Base-by-base conservation (phyloP, 2,329 filamentous ascomycete species). In the Pyricularia pennisetigena region DNA sequence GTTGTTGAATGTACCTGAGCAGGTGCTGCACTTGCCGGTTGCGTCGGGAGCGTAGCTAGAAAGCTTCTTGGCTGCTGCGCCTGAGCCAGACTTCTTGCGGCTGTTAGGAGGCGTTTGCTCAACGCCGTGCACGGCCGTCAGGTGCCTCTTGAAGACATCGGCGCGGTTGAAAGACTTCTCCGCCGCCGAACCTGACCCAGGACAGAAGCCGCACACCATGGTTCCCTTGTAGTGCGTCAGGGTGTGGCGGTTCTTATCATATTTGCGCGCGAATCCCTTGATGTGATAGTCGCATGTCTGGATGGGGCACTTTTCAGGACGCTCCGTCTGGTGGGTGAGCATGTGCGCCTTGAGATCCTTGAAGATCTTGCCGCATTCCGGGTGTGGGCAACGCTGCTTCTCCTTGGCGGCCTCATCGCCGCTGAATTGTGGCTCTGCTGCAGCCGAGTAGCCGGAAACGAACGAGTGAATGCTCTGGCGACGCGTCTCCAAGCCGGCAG, bases 161-260 rank as follows among this genome's bases (percentile, higher is more conserved):
- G 94, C 94, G 67, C 95, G 87, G 80, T 97, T 97, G 79, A 99
- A 98, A 71, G 91, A 93, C 82, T 97, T 97, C 78, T 97, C 94
- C 6, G 90, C 91, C 1, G 92, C 87, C 3, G 92, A 94, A 6
- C 94, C 93, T 24, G 90, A 90, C 4, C 93, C 93, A 0, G 94
- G 93, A 73, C 95, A 98, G 79, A 98, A 98, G 5, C 94, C 94
- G 74, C 95, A 99, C 8, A 97, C 91, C 93, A 98, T 97, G 16
- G 93, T 97, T 9, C 94, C 94, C 78, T 97, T 97, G 83, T 98
- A 99, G 76, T 98, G 95, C 2, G 94, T 98, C 71, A 98, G 80
- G 1, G 94, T 97, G 76, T 99, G 95, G 14, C 95, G 84, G 78
- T 98, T 98, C 83, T 97, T 97, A 81, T 98, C 95, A 76, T 98